A percentile compares a stretch with the other conserved stretches of the same genome.
phyloP scores from a whole-genome alignment of 2,329 filamentous ascomycete genomes.

The Chaetothyriales sp. region DNA sequence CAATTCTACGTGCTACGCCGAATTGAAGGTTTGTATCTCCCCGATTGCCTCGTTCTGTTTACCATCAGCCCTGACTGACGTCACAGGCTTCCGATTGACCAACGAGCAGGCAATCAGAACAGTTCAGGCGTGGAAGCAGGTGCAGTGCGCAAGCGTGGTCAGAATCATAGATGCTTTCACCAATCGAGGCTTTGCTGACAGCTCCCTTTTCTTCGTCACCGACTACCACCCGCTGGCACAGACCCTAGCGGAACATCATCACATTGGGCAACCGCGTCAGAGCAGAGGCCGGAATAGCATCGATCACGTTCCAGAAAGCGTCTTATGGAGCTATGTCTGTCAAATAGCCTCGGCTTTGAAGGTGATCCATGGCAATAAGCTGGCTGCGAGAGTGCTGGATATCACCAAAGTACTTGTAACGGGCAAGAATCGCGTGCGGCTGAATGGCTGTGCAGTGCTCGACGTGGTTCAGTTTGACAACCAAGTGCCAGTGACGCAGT shows the following conservation, averaged over 20 bases:
- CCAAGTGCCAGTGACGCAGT: constrained; percentile 51
- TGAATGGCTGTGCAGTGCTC: constrained; percentile 76
- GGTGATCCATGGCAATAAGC: constrained; percentile 62
- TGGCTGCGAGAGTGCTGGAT: constrained; percentile 76
- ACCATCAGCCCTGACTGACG: neutral
- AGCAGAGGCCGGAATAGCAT: constrained; percentile 32
- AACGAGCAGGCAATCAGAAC: constrained; percentile 78
- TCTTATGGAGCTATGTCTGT: constrained; percentile 81
- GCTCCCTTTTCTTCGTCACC: constrained; percentile 83
- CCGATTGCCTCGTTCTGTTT: neutral
- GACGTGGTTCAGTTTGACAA: constrained; percentile 77
- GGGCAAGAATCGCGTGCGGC: constrained; percentile 72
- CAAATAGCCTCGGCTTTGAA: constrained; percentile 82
- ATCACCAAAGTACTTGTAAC: constrained; percentile 80
- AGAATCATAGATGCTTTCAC: constrained; percentile 86
- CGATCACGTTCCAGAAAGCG: constrained; percentile 49
- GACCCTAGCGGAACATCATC: constrained; percentile 69
- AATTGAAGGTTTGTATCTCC: constrained; percentile 50
- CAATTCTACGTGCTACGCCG: constrained; percentile 75
- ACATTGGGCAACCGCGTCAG: constrained; percentile 26
- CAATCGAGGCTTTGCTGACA: constrained; percentile 81
- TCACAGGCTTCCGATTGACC: constrained; percentile 60
- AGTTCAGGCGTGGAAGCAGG: constrained; percentile 76
- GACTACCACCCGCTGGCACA: constrained; percentile 87
- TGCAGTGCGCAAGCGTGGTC: constrained; percentile 69